Evolutionary conservation across 257 asterid species (phyloP), one percentile per base, ranked within the genome.

Genomic region (Linaria vulgaris): DNA sequence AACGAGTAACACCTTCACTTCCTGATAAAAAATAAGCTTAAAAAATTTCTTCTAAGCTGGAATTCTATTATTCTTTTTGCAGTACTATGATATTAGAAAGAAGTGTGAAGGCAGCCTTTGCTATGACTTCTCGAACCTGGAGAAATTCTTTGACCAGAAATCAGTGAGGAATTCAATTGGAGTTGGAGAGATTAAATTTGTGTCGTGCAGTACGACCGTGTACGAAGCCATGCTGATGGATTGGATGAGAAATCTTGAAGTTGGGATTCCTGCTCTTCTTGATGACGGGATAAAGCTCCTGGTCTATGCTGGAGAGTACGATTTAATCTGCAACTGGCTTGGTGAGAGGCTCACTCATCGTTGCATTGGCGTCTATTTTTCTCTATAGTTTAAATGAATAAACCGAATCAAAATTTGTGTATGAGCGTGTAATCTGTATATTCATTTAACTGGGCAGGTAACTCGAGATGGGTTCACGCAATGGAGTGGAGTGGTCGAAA

Each of bases 401-500:
- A 30, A 30, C 44, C 56, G 6, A 30, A 3, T 30, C 6, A 30
- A 6, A 3, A 34, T 8, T 8, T 8, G 10, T 34, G 15, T 24
- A 39, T 69, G 17, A 30, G 51, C 60, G 16, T 34, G 9, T 25
- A 53, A 46, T 9, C 30, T 16, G 24, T 63, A n/a, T 25, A 9
- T 27, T 34, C 59, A 46, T 63, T 66, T 63, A 14, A 21, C 37
- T 20, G 63, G 24, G 48, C 78, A 90, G 97, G 97, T 71, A 90
- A 88, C 71, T 87, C 95, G 46, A 90, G 96, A 68, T 90, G 97
- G 97, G 96, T 90, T 58, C 88, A 82, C 41, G 89, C 94, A 47
- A 79, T 90, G 96, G 81, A 88, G 73, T 90, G 97, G 97, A 69
- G 74, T 64, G 96, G 97, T 48, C 81, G 82, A 70, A 76, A 84